These are phyloP conservation scores for Aureobasidium sp. DNA, from an alignment of 2,329 filamentous ascomycete genomes.

Conservation along the genomic window DNA sequence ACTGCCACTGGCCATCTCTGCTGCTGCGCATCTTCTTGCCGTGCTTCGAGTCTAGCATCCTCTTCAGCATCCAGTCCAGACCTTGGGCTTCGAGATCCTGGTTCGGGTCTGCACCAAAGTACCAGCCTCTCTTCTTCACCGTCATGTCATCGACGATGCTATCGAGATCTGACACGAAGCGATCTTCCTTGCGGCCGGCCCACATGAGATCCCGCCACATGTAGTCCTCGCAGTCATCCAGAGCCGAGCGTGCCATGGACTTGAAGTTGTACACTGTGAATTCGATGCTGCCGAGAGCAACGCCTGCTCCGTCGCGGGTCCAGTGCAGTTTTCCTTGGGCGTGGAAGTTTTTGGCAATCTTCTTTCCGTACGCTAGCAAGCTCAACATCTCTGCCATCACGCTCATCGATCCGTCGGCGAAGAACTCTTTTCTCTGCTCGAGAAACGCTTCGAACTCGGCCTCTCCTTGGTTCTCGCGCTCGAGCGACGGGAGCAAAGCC, in stretches of 20 bases:
- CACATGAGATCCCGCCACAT: not conserved
- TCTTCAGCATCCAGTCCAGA: slow-evolving; percentile 4
- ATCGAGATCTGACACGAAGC: slow-evolving; percentile 23
- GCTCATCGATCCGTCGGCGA: slow-evolving; percentile 29
- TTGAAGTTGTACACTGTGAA: slow-evolving; percentile 26
- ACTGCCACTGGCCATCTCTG: slow-evolving; percentile 11
- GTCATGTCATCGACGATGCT: slow-evolving; percentile 26
- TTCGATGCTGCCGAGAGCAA: slow-evolving; percentile 24
- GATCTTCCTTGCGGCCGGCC: not conserved
- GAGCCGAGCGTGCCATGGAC: slow-evolving; percentile 22
- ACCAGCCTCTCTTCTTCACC: slow-evolving; percentile 26
- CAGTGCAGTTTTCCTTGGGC: slow-evolving; percentile 26
- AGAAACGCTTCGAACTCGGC: slow-evolving; percentile 26
- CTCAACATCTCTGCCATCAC: slow-evolving; percentile 29
- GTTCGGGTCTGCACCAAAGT: slow-evolving; percentile 24
- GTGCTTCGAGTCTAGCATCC: slow-evolving; percentile 5
- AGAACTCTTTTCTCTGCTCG: slow-evolving; percentile 24
- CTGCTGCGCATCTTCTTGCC: slow-evolving; percentile 3
- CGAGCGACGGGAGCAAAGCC: slow-evolving; percentile 24
- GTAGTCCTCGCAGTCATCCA: not conserved
- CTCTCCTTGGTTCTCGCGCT: slow-evolving; percentile 24
- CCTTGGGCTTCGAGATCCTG: slow-evolving; percentile 7
- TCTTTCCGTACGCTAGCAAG: slow-evolving; percentile 29
- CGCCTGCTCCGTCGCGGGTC: slow-evolving; percentile 26
- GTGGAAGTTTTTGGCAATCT: slow-evolving; percentile 24